Evolutionary conservation across 139 green algal species (phyloP), one percentile per base, ranked within the genome.

Genomic region (Volvox africanus): DNA sequence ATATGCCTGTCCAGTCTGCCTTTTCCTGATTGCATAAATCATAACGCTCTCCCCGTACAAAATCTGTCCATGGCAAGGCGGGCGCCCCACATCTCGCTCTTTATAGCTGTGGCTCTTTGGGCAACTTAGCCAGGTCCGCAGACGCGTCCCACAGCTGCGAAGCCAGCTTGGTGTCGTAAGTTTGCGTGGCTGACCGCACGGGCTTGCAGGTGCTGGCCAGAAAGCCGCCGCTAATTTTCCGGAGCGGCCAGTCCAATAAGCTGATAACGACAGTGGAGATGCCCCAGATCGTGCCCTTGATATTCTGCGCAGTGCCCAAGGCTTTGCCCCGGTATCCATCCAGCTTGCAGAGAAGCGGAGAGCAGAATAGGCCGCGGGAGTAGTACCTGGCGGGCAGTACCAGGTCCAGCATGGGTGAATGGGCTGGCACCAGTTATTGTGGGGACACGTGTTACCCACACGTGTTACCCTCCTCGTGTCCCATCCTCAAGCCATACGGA

Each of bases 291-390:
- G 62, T n/a, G 61, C 87, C 89, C 71, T 93, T 88, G 32, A 93
- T 80, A 82, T 77, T 33, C 78, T 89, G 69, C 22, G 32, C 87
- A 1, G 22, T 44, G 76, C 87, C 26, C 13, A 91, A 81, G 77
- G 44, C 87, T 62, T 91, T 86, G 87, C 87, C 77, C 13, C 30
- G 76, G 55, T 92, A 80, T 37, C 92, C 92, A 81, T 94, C 88
- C 79, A 92, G 69, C 19, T 90, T 71, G 30, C 82, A 92, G 24
- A 95, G 92, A 33, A 93, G 18, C 0, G 87, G 88, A 36, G 82
- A 75, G 26, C 93, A 92, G 93, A 98, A 98, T 20, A 96, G 80
- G 69, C 96, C 96, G 21, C 96, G 94, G 17, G 96, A 94, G 88
- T 98, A 98, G 86, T 97, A 98, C 67, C 94, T 93, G 90, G 0